Evolutionary conservation across 441 rosid species (phyloP).

Genomic region (Francoa sonchifolia): DNA sequence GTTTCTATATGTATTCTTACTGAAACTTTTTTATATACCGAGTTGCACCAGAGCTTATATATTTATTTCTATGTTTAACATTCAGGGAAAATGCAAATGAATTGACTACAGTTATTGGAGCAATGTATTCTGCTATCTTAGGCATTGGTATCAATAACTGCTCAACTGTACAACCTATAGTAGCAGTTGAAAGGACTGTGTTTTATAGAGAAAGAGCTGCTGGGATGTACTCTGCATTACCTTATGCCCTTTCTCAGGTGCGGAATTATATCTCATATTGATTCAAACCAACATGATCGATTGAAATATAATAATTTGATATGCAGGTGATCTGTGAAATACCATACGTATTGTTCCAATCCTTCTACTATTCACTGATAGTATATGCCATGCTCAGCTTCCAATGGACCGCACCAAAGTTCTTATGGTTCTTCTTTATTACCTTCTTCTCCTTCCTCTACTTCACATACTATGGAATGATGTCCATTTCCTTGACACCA

Average conservation of each 20-base stretch:
- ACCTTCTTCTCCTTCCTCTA: slow-evolving; percentile 80
- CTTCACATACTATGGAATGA: slow-evolving; percentile 98
- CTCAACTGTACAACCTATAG: slow-evolving; percentile 67
- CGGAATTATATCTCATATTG: background rate
- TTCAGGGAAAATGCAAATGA: slow-evolving; percentile 40
- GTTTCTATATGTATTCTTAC: slow-evolving; percentile 4
- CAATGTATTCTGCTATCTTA: slow-evolving; percentile 69
- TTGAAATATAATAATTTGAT: background rate
- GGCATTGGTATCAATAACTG: slow-evolving; percentile 71
- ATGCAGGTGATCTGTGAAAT: slow-evolving; percentile 69
- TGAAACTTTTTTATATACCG: too few species aligned
- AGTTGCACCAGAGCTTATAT: background rate
- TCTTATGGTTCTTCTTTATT: slow-evolving; percentile 81
- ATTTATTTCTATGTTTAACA: background rate
- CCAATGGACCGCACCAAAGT: slow-evolving; percentile 66
- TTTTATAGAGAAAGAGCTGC: slow-evolving; percentile 90
- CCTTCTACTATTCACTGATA: slow-evolving; percentile 52
- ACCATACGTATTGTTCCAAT: slow-evolving; percentile 65
- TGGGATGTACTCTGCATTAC: slow-evolving; percentile 85
- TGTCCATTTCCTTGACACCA: slow-evolving; percentile 70
- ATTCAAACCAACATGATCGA: background rate
- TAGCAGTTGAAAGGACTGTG: slow-evolving; percentile 72
- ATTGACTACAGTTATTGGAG: slow-evolving; percentile 67
- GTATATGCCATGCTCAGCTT: slow-evolving; percentile 79
- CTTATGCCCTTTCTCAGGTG: slow-evolving; percentile 91